phyloP scores from a whole-genome alignment of 495 filamentous ascomycete genomes.

The Aspergillus bridgeri region DNA sequence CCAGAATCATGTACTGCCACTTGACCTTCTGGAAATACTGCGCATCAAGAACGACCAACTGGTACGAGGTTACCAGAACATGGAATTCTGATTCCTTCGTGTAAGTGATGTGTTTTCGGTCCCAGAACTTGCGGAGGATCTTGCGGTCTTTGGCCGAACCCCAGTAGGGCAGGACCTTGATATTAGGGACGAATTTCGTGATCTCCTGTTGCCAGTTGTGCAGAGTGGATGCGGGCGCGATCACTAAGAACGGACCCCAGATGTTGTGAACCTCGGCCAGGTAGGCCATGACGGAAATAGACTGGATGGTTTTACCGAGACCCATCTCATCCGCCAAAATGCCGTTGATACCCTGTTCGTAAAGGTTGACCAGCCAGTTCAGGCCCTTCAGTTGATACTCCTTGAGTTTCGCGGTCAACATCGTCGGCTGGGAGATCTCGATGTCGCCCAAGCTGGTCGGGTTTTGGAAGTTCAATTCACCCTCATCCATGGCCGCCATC shows the following conservation, averaged over 20 bases:
- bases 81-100: slow-evolving; percentile 90
- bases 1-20: slow-evolving; percentile 99
- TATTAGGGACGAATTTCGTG: slow-evolving; percentile 81
- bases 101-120: slow-evolving; percentile 94
- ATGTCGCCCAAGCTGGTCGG: slow-evolving; percentile 90
- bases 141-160: slow-evolving; percentile 92
- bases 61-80: slow-evolving; percentile 94
- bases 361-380: slow-evolving; percentile 98
- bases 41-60: slow-evolving; percentile 91
- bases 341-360: slow-evolving; percentile 99
- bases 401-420: slow-evolving; percentile 90
- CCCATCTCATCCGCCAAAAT: slow-evolving; percentile 99
- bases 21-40: slow-evolving; percentile 97
- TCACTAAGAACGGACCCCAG: slow-evolving; percentile 97
- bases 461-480: slow-evolving; percentile 99
- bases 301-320: slow-evolving; percentile 97
- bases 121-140: slow-evolving; percentile 97
- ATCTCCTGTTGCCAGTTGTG: slow-evolving; percentile 99
- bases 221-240: slow-evolving; percentile 91
- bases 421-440: slow-evolving; percentile 89
- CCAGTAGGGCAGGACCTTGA: slow-evolving; percentile 97
- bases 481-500: slow-evolving; percentile 59
- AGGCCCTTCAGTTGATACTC: slow-evolving; percentile 98
- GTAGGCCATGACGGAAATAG: slow-evolving; percentile 98
- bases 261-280: slow-evolving; percentile 95